Base-by-base conservation (phyloP, 2,329 filamentous ascomycete genomes). In the Aspergillus vadensis region DNA sequence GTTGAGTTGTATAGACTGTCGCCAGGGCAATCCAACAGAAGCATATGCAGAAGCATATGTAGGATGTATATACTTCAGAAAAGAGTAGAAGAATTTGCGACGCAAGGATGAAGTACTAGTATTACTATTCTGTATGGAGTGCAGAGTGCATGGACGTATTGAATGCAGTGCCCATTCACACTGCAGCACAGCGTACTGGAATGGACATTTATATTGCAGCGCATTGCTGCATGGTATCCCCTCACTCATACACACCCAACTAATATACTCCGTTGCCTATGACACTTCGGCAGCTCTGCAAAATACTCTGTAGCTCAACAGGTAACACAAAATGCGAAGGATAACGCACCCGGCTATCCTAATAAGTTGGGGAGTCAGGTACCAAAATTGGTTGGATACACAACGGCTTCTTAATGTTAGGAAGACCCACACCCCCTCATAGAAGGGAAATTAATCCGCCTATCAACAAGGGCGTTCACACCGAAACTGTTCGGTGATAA, bases 371-470 rank as follows among this genome's bases (percentile, higher is more conserved):
- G 25, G 7, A 14, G 23, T 30, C 47, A 30, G 47, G 25, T 30
- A 27, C 25, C 44, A n/a, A 3, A 23, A 27, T 21, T 15, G 47
- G 47, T 50, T 50, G 25, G 47, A 50, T 17, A 50, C 47, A 17
- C 47, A 50, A 50, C 47, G 27, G 47, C 25, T 27, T 50, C n/a
- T 30, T 30, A 50, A 50, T 30, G 25, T 27, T 30, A 50, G n/a
- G 47, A 17, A 50, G 38, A 49, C 23, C 23, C 47, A 27, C 47
- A 50, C 25, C 47, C 25, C n/a, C 47, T 27, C 47, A 32, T 30
- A 30, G 47, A 60, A n/a, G 53, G 32, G 41, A 55, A 60, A 60
- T 62, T 60, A 60, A 38, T 54, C 57, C 41, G 57, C 58, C 60
- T 50, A 62, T 57, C 54, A 60, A 21, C 23, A 30, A 25, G 17